Base-by-base conservation (phyloP, 345 rosid genomes). In the Anastatica hierochuntica region DNA sequence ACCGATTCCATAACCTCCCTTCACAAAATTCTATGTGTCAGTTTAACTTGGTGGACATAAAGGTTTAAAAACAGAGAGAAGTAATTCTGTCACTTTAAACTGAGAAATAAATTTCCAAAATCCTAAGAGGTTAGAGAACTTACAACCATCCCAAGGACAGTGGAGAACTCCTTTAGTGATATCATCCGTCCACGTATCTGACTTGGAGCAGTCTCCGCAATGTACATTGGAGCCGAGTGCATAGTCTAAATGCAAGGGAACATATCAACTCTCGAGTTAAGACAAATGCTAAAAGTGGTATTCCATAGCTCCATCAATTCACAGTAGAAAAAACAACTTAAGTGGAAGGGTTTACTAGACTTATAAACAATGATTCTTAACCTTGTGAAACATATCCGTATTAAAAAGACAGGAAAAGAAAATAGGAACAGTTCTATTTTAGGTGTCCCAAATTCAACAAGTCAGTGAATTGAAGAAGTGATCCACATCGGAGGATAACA, bases 151-250 rank as follows among this genome's bases (percentile, higher is more conserved):
- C 98, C 98, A 42, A 92, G 79, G 62, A 92, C 98, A 42, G 90
- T 92, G 29, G 85, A 83, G 70, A 80, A 92, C 71, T 92, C 98
- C 74, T 92, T 92, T 43, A 92, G 88, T 59, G 98, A 88, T 52
- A 92, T 83, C 56, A 92, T 80, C 52, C 10, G 77, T 63, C 98
- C 98, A 19, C 98, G 98, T 52, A 92, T 88, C 63, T 69, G 77
- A 75, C 77, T 76, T 49, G 98, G 95, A 39, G 97, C 85, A 58
- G 98, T 90, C 87, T 87, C 98, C 36, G 98, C 90, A 64, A 90
- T 90, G 82, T 87, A 90, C 90, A 87, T 87, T 12, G 98, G 98
- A 69, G 98, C 98, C 52, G 98, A 86, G 41, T 90, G 98, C 98
- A 92, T 92, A 36, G 98, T 82, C 98, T 92, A 68, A 35, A 58